phyloP scores from a whole-genome alignment of 148 eudicot genomes.

The Rhododendron molle region DNA sequence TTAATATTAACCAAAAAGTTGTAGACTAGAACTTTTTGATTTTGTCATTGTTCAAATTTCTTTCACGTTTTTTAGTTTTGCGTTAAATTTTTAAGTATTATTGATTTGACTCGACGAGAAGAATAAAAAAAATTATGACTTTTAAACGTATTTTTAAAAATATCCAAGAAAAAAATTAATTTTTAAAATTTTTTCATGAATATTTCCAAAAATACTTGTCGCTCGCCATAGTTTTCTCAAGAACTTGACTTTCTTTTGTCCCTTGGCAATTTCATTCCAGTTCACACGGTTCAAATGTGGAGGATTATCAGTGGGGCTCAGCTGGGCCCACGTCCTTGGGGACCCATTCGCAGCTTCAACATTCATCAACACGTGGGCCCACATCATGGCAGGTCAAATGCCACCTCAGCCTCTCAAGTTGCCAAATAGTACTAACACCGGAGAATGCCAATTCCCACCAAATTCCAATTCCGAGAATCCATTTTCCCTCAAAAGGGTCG shows the following conservation, averaged over 20 bases:
- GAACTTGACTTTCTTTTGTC: background rate
- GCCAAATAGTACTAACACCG: background rate
- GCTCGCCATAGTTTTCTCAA: no score
- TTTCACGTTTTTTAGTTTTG: no score
- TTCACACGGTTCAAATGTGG: slow-evolving; percentile 73
- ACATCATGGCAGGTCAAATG: slow-evolving; percentile 25
- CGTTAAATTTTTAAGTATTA: no score
- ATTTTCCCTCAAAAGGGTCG: slow-evolving; percentile 36
- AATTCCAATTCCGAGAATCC: slow-evolving; percentile 11
- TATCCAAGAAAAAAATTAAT: no score
- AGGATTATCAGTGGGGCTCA: slow-evolving; percentile 67
- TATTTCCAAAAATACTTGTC: no score
- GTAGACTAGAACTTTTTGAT: no score
- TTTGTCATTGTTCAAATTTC: no score
- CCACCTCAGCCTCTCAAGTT: slow-evolving; percentile 12
- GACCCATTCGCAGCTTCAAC: slow-evolving; percentile 56
- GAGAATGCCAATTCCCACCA: slow-evolving; percentile 14
- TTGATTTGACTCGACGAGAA: no score
- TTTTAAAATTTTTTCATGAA: no score
- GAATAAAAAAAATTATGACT: no score
- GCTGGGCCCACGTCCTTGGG: slow-evolving; percentile 89
- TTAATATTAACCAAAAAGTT: no score
- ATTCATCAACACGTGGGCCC: slow-evolving; percentile 58
- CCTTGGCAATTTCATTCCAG: slow-evolving; percentile 18
- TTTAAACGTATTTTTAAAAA: no score